Evolutionary conservation across 305 asterid species (phyloP).

Genomic region (Coffea humblotiana): DNA sequence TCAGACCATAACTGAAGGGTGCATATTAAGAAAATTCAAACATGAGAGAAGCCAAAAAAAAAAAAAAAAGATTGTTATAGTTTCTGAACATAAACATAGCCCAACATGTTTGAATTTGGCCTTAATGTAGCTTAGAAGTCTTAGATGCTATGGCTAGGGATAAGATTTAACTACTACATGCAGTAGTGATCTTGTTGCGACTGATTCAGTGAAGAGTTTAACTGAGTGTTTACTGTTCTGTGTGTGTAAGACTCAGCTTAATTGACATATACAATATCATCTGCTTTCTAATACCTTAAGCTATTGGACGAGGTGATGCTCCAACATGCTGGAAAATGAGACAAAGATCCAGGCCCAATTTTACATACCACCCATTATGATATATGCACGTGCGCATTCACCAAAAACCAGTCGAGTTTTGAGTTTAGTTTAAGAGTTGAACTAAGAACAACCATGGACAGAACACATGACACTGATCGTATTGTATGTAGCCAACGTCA

Average conservation of each 20-base stretch:
- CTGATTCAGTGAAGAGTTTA: neutral
- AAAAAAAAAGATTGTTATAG: neutral
- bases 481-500: neutral
- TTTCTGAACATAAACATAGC: neutral
- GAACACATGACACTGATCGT: neutral
- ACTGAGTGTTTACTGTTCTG: neutral
- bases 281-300: conserved; percentile 1
- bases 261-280: neutral
- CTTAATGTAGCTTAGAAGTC: neutral
- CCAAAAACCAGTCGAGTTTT: neutral
- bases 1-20: conserved; percentile 6
- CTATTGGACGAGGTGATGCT: neutral
- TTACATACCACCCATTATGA: neutral
- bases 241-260: neutral
- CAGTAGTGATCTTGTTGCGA: neutral
- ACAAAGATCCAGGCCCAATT: neutral
- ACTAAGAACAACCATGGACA: no score
- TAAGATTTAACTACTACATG: neutral
- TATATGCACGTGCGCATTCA: neutral
- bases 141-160: neutral
- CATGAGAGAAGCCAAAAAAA: neutral
- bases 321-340: neutral
- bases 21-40: neutral
- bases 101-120: neutral
- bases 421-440: neutral